Conservation (phyloP, 768 basidiomycete species). For the Psilocybe cubensis region DNA sequence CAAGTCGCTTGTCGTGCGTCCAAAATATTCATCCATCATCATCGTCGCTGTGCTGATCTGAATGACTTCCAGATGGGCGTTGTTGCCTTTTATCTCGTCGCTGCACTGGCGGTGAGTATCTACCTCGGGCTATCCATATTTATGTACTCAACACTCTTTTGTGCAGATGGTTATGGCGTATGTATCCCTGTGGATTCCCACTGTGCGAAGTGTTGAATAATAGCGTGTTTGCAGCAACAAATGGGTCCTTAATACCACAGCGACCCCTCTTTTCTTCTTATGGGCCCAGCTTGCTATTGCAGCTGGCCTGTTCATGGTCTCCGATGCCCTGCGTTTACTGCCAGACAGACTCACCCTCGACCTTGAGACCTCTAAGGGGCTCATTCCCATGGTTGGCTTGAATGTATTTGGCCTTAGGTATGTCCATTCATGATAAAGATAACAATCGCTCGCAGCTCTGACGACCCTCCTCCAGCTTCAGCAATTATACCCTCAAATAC, state of each 20-base stretch:
- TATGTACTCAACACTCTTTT: background rate
- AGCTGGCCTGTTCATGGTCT: slow-evolving; percentile 70
- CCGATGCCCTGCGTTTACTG: slow-evolving; percentile 63
- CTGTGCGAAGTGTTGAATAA: background rate
- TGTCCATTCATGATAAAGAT: slow-evolving; percentile 5
- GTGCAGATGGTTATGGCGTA: slow-evolving; percentile 91
- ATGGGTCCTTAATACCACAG: slow-evolving; percentile 84
- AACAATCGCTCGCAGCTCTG: background rate
- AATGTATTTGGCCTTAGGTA: slow-evolving; percentile 88
- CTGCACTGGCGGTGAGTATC: slow-evolving; percentile 77
- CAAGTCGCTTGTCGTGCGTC: slow-evolving; percentile 49
- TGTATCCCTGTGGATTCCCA: slow-evolving; percentile 6
- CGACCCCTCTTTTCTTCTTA: slow-evolving; percentile 85
- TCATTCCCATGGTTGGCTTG: slow-evolving; percentile 74
- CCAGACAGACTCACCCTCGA: slow-evolving; percentile 72
- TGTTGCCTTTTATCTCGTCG: slow-evolving; percentile 87
- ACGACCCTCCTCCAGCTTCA: slow-evolving; percentile 55
- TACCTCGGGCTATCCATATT: background rate
- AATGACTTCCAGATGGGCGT: slow-evolving; percentile 60
- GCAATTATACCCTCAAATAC: slow-evolving; percentile 91
- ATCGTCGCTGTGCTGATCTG: background rate
- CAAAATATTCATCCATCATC: background rate
- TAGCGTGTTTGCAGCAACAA: slow-evolving; percentile 62
- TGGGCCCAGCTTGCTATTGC: slow-evolving; percentile 82
- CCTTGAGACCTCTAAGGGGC: slow-evolving; percentile 64